A percentile compares a stretch with the other conserved stretches of the same genome.
Evolutionary conservation across 1,139 yeast species (phyloP).

Genomic region (Pichia sp.): DNA sequence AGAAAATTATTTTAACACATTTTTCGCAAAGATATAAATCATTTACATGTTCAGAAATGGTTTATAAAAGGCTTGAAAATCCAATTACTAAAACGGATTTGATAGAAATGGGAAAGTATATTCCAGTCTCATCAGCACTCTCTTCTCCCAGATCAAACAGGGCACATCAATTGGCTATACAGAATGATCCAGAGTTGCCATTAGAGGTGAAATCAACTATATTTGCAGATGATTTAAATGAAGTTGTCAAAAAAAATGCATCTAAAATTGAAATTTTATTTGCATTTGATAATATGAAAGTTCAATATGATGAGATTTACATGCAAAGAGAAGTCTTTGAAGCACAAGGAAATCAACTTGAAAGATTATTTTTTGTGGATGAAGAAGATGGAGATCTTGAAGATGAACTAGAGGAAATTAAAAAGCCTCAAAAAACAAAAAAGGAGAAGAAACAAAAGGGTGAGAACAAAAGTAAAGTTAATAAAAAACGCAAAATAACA

Average conservation of each 20-base stretch:
- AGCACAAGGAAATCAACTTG: constrained; percentile 17
- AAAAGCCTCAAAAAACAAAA: not conserved
- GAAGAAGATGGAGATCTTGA: constrained; percentile 12
- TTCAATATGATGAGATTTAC: constrained; percentile 37
- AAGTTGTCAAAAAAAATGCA: constrained; percentile 14
- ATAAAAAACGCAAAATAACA: not conserved
- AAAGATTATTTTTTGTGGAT: constrained; percentile 16
- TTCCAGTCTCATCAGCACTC: constrained; percentile 5
- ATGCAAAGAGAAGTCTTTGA: constrained; percentile 30
- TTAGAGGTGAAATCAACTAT: constrained; percentile 22
- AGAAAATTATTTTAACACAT: constrained; percentile 73
- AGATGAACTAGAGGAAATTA: not conserved
- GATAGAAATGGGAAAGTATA: constrained; percentile 4
- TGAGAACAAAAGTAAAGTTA: not conserved
- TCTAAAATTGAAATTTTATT: constrained; percentile 32
- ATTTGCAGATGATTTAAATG: constrained; percentile 15
- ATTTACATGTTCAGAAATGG: constrained; percentile 42
- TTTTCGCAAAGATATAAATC: constrained; percentile 87
- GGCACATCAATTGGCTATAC: not conserved
- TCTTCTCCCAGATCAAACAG: not conserved
- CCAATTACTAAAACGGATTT: constrained; percentile 13
- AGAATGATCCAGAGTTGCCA: constrained; percentile 10
- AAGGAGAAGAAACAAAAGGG: constrained; percentile 4
- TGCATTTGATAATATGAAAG: constrained; percentile 60
- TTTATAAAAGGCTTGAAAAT: constrained; percentile 19